These are phyloP conservation scores for Basidiobolus meristosporus DNA, from an alignment of 371 early-diverging fungal genomes.

Conservation along the genomic window DNA sequence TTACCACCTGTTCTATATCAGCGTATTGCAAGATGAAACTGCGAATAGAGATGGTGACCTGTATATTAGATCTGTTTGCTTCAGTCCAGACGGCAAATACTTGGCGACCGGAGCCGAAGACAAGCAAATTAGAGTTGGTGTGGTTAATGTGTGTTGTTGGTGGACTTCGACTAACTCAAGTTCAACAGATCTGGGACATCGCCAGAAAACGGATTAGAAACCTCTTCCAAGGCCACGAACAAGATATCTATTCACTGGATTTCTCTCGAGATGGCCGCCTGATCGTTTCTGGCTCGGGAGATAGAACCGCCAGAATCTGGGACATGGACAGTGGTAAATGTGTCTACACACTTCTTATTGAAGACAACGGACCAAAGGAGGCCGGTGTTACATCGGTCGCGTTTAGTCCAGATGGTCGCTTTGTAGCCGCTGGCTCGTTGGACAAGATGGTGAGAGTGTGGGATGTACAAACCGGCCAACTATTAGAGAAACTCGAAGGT, in stretches of 20 bases:
- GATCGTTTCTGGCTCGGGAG: conserved; percentile 89
- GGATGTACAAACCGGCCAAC: conserved; percentile 64
- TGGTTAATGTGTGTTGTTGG: too few species aligned
- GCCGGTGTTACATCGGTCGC: conserved; percentile 91
- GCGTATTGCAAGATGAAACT: conserved; percentile 56
- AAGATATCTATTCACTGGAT: conserved; percentile 93
- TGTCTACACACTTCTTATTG: conserved; percentile 52
- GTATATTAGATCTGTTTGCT: conserved; percentile 92
- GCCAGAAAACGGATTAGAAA: conserved; percentile 39
- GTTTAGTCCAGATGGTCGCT: conserved; percentile 60
- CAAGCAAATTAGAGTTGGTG: conserved; percentile 64
- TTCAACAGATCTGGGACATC: conserved; percentile 71
- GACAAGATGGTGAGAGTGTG: conserved; percentile 90
- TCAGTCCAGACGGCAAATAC: conserved; percentile 80
- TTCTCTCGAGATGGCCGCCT: conserved; percentile 83
- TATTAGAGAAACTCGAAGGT: conserved; percentile 79
- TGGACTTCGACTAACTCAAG: too few species aligned
- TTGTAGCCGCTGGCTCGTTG: conserved; percentile 71
- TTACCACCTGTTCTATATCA: conserved; percentile 8
- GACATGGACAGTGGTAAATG: conserved; percentile 55
- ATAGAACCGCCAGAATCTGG: conserved; percentile 83
- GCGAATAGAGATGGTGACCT: conserved; percentile 61
- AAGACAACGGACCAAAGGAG: conserved; percentile 68
- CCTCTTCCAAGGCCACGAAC: conserved; percentile 74
- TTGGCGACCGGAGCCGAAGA: conserved; percentile 97